A percentile compares a stretch with the other conserved stretches of the same genome.
These are phyloP conservation scores for Chimonanthus salicifolius DNA, from an alignment of 164 flowering plant species.

Conservation along the genomic window DNA sequence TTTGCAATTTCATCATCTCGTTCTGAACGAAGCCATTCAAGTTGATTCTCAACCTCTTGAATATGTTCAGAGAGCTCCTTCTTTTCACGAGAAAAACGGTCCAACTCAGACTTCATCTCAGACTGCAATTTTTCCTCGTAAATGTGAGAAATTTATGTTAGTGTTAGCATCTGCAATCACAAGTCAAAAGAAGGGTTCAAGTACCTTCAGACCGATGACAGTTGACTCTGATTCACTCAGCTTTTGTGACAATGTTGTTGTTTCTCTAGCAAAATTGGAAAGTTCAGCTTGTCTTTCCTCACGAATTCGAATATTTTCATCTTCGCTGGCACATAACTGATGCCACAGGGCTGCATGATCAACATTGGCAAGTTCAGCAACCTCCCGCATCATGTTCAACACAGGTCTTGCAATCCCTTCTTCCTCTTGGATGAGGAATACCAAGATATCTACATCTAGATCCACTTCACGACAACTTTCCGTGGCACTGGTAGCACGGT, in stretches of 20 bases:
- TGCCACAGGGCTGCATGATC: slow-evolving; percentile 97
- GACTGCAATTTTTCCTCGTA: slow-evolving; percentile 41
- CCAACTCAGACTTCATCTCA: slow-evolving; percentile 83
- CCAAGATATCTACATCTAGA: slow-evolving; percentile 78
- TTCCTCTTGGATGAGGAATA: slow-evolving; percentile 32
- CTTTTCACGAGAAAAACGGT: slow-evolving; percentile 80
- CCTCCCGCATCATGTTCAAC: slow-evolving; percentile 87
- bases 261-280: slow-evolving; percentile 56
- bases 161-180: neutral
- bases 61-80: slow-evolving; percentile 76
- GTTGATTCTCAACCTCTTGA: slow-evolving; percentile 81
- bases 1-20: slow-evolving; percentile 76
- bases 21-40: slow-evolving; percentile 92
- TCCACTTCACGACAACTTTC: slow-evolving; percentile 65
- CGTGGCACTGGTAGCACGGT: slow-evolving; percentile 59
- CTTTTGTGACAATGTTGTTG: slow-evolving; percentile 57
- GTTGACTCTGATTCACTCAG: slow-evolving; percentile 77
- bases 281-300: slow-evolving; percentile 71
- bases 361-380: slow-evolving; percentile 89
- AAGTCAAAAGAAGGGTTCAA: slow-evolving; percentile 7
- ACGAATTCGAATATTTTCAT: slow-evolving; percentile 65
- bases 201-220: slow-evolving; percentile 79
- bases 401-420: slow-evolving; percentile 70
- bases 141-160: no score
- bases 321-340: slow-evolving; percentile 86